Conservation (phyloP, 2,329 filamentous ascomycete species). For the Talaromyces sp. region DNA sequence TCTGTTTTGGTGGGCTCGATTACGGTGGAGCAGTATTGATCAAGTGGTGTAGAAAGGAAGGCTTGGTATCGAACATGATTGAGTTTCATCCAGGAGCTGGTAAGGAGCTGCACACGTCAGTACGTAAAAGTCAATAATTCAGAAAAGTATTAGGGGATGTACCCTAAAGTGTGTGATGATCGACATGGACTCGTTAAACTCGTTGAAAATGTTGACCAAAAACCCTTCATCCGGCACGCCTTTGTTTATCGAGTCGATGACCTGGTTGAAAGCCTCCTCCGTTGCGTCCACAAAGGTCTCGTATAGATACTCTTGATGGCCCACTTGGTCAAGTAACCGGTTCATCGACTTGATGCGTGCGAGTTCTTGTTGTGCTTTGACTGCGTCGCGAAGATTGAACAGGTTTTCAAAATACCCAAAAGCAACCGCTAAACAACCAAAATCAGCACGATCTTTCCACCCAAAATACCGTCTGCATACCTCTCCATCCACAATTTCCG, state of each 20-base stretch:
- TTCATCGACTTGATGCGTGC: conserved; percentile 67
- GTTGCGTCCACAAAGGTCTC: conserved; percentile 82
- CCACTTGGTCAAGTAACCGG: conserved; percentile 63
- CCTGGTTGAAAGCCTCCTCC: conserved; percentile 60
- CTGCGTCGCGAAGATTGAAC: conserved; percentile 60
- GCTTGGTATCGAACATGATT: conserved; percentile 64
- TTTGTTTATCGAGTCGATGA: conserved; percentile 53
- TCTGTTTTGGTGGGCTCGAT: conserved; percentile 74
- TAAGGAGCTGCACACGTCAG: conserved; percentile 58
- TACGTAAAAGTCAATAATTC: conserved; percentile 4
- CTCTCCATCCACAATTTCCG: conserved; percentile 96
- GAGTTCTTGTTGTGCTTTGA: conserved; percentile 64
- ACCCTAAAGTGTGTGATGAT: conserved; percentile 81
- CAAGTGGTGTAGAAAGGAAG: conserved; percentile 63
- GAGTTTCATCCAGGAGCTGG: conserved; percentile 77
- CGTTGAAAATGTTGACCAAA: conserved; percentile 69
- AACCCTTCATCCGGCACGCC: conserved; percentile 54
- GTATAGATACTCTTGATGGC: conserved; percentile 64
- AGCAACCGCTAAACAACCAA: conserved; percentile 63
- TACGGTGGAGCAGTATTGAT: conserved; percentile 62
- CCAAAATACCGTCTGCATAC: conserved; percentile 51
- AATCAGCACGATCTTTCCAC: conserved; percentile 12
- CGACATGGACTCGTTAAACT: conserved; percentile 59
- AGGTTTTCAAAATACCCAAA: conserved; percentile 92
- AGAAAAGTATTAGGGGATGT: conserved; percentile 17